phyloP scores from a whole-genome alignment of 805 yeast genomes.

The Yamadazyma insecticola region DNA sequence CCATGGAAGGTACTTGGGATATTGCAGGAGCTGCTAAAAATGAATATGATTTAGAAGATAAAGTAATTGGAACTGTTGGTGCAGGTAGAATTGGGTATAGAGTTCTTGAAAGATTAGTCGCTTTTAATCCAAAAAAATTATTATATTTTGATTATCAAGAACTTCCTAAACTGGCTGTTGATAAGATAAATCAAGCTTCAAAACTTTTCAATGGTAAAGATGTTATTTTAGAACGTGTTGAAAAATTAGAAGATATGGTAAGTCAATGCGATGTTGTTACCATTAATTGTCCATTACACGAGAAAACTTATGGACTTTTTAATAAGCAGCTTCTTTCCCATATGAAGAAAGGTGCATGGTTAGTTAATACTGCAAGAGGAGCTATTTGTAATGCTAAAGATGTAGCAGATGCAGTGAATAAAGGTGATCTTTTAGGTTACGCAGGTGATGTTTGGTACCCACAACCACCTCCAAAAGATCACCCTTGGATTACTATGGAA shows the following conservation, averaged over 20 bases:
- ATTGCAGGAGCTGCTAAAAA: conserved; percentile 73
- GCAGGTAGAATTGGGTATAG: conserved; percentile 80
- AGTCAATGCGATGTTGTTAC: conserved; percentile 68
- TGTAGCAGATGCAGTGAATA: conserved; percentile 65
- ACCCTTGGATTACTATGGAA: conserved; percentile 71
- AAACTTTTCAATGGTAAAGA: conserved; percentile 45
- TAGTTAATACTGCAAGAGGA: conserved; percentile 79
- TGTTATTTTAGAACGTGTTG: conserved; percentile 53
- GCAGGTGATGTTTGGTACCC: conserved; percentile 86
- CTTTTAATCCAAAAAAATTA: conserved; percentile 72
- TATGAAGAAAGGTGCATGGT: conserved; percentile 69
- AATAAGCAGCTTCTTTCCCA: conserved; percentile 61
- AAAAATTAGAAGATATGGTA: conserved; percentile 59
- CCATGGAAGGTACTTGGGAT: conserved; percentile 61
- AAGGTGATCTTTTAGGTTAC: conserved; percentile 71
- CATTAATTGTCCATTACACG: conserved; percentile 73
- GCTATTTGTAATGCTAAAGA: conserved; percentile 72
- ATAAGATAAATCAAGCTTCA: conserved; percentile 33
- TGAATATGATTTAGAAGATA: conserved; percentile 70
- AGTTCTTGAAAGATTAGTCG: conserved; percentile 63
- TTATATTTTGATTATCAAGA: conserved; percentile 73
- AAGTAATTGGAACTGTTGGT: conserved; percentile 75
- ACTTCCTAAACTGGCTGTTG: conserved; percentile 48
- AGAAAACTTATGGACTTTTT: conserved; percentile 61
- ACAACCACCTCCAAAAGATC: conserved; percentile 77